These are phyloP conservation scores for Cladosporium halotolerans DNA, from an alignment of 2,329 filamentous ascomycete genomes.

Conservation along the genomic window DNA sequence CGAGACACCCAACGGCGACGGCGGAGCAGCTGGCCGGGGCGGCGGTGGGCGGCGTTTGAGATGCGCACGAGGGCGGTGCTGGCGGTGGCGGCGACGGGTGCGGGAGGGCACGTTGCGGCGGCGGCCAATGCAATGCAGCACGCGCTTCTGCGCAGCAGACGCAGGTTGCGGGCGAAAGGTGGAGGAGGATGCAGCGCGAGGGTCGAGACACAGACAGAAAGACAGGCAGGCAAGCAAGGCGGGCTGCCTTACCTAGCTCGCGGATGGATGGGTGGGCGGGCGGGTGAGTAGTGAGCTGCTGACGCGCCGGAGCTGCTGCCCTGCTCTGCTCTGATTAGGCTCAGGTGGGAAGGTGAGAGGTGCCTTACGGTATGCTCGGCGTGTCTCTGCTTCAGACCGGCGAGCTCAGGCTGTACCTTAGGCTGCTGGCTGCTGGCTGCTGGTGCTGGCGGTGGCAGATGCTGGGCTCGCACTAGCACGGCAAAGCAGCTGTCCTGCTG, in stretches of 20 bases:
- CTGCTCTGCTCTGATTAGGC: not conserved
- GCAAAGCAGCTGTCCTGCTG: not conserved
- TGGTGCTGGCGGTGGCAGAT: not conserved
- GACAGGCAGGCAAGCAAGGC: conserved; percentile 4
- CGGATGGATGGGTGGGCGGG: not conserved
- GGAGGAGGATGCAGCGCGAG: not conserved
- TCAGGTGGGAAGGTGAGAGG: not conserved
- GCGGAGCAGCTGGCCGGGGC: not conserved
- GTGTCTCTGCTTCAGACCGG: not conserved
- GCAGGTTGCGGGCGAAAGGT: not conserved
- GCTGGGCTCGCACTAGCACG: not conserved
- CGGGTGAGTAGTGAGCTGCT: not conserved
- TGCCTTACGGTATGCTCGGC: not conserved
- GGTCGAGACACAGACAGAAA: not conserved
- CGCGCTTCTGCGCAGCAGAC: conserved; percentile 10
- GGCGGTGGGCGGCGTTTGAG: conserved; percentile 6
- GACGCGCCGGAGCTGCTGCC: not conserved
- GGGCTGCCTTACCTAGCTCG: conserved; percentile 9
- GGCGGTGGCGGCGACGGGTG: not conserved
- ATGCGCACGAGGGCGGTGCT: not conserved
- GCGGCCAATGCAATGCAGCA: conserved; percentile 7
- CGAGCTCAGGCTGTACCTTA: too few relatives aligned
- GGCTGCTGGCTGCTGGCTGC: not conserved
- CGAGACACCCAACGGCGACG: not conserved
- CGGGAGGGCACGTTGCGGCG: conserved; percentile 5